Evolutionary conservation across 2,329 filamentous ascomycete species (phyloP).

Genomic region (Nigrograna mackinnonii): DNA sequence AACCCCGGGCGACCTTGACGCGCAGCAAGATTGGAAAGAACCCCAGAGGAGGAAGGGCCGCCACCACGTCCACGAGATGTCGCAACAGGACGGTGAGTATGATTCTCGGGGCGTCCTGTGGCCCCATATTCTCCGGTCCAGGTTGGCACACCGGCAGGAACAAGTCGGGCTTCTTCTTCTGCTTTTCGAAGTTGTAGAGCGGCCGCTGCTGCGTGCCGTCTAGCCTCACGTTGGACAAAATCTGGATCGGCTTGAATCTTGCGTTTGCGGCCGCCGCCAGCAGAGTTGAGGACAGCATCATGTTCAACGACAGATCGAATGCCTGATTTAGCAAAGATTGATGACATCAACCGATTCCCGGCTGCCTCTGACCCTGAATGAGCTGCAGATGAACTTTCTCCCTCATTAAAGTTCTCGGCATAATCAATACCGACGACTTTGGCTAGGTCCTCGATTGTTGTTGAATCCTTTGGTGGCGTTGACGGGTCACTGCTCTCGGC

Average conservation of each 20-base stretch:
- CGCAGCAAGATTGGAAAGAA: conserved; percentile 47
- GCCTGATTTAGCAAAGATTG: conserved; percentile 82
- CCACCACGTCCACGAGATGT: conserved; percentile 38
- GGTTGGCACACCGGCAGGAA: conserved; percentile 84
- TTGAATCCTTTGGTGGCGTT: conserved; percentile 26
- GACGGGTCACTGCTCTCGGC: conserved; percentile 28
- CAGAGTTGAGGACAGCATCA: conserved; percentile 73
- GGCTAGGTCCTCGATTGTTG: conserved; percentile 29
- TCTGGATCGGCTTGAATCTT: conserved; percentile 73
- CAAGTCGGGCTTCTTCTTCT: conserved; percentile 69
- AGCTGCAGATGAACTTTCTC: conserved; percentile 20
- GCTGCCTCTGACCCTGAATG: conserved; percentile 9
- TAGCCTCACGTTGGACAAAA: conserved; percentile 81
- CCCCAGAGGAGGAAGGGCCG: conserved; percentile 44
- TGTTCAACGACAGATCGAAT: conserved; percentile 94
- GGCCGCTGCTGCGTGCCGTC: conserved; percentile 75
- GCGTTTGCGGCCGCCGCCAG: conserved; percentile 55
- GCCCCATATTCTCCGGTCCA: conserved; percentile 89
- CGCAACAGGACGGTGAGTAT: conserved; percentile 24
- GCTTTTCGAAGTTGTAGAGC: conserved; percentile 75
- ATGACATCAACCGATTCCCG: conserved; percentile 76
- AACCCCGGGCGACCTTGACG: conserved; percentile 40
- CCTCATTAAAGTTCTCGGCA: conserved; percentile 45
- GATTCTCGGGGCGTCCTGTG: conserved; percentile 65
- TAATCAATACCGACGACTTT: conserved; percentile 47